Evolutionary conservation across 2,329 filamentous ascomycete genomes (phyloP).

Genomic region (Cercospora sp.): DNA sequence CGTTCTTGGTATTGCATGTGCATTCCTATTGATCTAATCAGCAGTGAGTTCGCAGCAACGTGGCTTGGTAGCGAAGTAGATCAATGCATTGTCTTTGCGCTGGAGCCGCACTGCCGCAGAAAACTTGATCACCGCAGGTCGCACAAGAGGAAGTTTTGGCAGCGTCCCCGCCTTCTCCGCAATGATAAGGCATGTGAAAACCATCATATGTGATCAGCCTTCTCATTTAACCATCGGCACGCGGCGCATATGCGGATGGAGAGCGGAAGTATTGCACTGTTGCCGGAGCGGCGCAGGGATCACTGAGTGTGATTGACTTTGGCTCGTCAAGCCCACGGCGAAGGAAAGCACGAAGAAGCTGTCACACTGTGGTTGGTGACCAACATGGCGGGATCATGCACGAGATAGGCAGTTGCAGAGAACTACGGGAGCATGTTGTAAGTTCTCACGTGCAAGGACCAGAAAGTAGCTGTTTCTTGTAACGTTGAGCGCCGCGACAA

Average conservation of each 20-base stretch:
- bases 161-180: constrained; percentile 7
- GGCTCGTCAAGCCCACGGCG: neutral
- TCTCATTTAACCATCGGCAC: neutral
- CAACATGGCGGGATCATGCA: neutral
- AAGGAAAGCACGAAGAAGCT: neutral
- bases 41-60: neutral
- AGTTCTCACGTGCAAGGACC: neutral
- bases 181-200: constrained; percentile 8
- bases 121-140: neutral
- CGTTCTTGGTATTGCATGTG: neutral
- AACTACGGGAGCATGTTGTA: neutral
- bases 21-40: neutral
- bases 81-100: neutral
- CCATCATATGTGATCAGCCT: neutral
- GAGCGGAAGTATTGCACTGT: neutral
- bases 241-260: neutral
- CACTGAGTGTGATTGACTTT: neutral
- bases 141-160: constrained; percentile 5
- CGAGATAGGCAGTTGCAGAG: neutral
- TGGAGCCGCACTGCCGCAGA: neutral
- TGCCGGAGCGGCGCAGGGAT: neutral
- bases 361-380: neutral
- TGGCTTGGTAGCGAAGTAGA: neutral
- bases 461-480: neutral
- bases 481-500: neutral